A percentile compares a stretch with the other conserved stretches of the same genome.
These are phyloP conservation scores for Clitoria ternatea DNA, from an alignment of 306 rosid genomes.

Conservation along the genomic window DNA sequence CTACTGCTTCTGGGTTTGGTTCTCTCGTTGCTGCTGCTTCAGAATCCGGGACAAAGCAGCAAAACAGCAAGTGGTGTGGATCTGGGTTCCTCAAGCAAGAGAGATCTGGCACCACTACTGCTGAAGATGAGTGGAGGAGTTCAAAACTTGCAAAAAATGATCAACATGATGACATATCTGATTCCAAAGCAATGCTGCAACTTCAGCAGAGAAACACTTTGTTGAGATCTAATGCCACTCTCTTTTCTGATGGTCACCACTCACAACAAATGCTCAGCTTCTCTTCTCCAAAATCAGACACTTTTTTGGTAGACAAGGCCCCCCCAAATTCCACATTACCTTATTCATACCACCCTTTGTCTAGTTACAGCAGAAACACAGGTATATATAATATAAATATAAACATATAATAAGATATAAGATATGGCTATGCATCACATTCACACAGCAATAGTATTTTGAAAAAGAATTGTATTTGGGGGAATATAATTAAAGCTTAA, in stretches of 20 bases:
- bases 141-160: slow-evolving; percentile 49
- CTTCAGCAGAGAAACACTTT: slow-evolving; percentile 35
- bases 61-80: slow-evolving; percentile 67
- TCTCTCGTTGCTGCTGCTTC: slow-evolving; percentile 41
- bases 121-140: slow-evolving; percentile 51
- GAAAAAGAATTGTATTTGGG: too few species aligned
- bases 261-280: slow-evolving; percentile 72
- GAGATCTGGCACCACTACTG: slow-evolving; percentile 57
- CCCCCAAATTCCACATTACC: slow-evolving; percentile 30
- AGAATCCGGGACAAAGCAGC: slow-evolving; percentile 72
- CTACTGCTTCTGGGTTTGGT: slow-evolving; percentile 30
- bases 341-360: slow-evolving; percentile 27
- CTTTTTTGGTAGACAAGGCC: slow-evolving; percentile 29
- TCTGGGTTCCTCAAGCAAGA: slow-evolving; percentile 62
- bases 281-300: slow-evolving; percentile 63
- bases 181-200: slow-evolving; percentile 44
- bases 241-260: slow-evolving; percentile 44
- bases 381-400: slow-evolving; percentile 24
- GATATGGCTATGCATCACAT: too few species aligned
- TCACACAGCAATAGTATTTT: too few species aligned
- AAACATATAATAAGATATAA: too few species aligned
- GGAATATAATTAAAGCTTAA: too few species aligned
- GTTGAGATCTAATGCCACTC: slow-evolving; percentile 53
- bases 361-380: slow-evolving; percentile 51
- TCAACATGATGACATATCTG: slow-evolving; percentile 36